Evolutionary conservation across 768 basidiomycete species (phyloP).

Genomic region (Amanita thiersii): DNA sequence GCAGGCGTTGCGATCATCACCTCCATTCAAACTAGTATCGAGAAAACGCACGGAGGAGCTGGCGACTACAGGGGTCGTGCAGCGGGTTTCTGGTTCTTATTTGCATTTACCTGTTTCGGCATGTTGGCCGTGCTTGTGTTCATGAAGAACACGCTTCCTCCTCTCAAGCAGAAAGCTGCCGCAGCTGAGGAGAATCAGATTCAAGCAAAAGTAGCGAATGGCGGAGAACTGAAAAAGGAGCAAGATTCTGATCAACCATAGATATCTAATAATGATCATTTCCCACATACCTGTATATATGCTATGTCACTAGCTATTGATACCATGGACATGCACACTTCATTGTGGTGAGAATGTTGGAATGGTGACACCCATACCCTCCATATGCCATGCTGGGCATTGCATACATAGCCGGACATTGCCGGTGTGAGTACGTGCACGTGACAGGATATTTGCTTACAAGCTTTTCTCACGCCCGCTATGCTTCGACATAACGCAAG

Average conservation of each 20-base stretch:
- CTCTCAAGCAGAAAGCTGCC: not conserved
- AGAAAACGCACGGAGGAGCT: constrained; percentile 22
- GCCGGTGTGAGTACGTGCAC: too few species aligned
- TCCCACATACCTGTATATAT: too few species aligned
- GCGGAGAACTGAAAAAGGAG: not conserved
- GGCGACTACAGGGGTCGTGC: constrained; percentile 30
- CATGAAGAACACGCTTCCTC: constrained; percentile 8
- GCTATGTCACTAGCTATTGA: too few species aligned
- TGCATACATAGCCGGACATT: too few species aligned
- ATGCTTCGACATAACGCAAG: too few species aligned
- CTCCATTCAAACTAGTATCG: constrained; percentile 39
- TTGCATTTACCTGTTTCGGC: constrained; percentile 20
- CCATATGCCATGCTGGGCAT: too few species aligned
- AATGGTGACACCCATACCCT: too few species aligned
- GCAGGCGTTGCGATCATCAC: constrained; percentile 39
- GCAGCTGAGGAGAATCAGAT: not conserved
- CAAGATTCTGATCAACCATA: not conserved
- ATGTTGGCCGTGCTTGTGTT: constrained; percentile 8
- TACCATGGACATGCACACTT: too few species aligned
- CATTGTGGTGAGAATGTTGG: too few species aligned
- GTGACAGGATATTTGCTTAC: too few species aligned
- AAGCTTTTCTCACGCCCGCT: too few species aligned
- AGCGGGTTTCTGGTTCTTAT: constrained; percentile 36
- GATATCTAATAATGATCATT: not conserved
- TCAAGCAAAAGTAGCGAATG: not conserved